Base-by-base conservation (phyloP, 805 yeast genomes). In the Candida gorgasii region DNA sequence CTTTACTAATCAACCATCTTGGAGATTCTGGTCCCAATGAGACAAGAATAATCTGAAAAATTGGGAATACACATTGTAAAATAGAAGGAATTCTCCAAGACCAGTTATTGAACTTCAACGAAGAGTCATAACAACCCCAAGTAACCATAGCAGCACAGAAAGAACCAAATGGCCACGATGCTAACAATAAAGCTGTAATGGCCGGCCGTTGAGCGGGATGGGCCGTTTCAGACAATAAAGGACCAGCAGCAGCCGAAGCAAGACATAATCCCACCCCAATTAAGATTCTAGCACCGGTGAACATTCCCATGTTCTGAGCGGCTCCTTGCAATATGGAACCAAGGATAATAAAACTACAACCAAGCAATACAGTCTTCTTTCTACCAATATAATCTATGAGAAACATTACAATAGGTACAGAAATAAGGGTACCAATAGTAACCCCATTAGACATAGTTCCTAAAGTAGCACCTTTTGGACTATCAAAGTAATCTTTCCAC, bases 71-170 rank as follows among this genome's bases (percentile, higher is more conserved):
- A 28, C 72, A 76, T 57, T 79, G 84, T 28, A 78, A 44, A 34
- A 67, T 65, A 11, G 79, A 65, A 26, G 84, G 84, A 42, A 78
- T 62, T 61, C 79, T 74, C 82, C 83, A 79, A 20, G 40, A 37
- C 40, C 40, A 37, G 5, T 18, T 54, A 32, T 39, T 50, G 8
- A 48, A 36, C 11, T 63, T 47, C 19, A 53, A 16, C 8, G 22
- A 23, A 12, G 30, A 16, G 8, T 31, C 19, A 16, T 29, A 40
- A 16, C 36, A 14, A 26, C 44, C 44, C 24, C 22, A 40, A 18
- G 44, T 41, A 15, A 36, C 40, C 74, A 76, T 69, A 17, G 77
- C 74, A 4, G 80, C 75, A 31, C 75, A 52, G 39, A 75, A 52
- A 13, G 78, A 76, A 38, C 81, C 82, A 22, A 73, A 49, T 49